phyloP scores from a whole-genome alignment of 2,329 filamentous ascomycete genomes.

The Lomentospora prolificans region DNA sequence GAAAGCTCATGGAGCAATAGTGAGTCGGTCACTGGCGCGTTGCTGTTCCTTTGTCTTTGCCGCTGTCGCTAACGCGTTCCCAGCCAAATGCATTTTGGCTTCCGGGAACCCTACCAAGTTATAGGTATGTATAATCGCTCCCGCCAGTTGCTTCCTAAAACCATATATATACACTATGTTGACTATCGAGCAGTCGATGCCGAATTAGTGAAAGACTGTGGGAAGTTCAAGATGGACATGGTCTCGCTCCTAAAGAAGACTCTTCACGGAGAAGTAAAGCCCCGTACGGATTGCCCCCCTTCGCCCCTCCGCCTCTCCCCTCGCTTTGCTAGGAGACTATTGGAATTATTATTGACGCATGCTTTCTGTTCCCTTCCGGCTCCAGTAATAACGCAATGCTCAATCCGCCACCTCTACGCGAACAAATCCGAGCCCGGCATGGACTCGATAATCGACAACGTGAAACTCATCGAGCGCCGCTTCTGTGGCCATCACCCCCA shows the following conservation, averaged over 20 bases:
- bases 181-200: constrained; percentile 65
- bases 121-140: constrained; percentile 40
- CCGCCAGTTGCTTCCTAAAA: constrained; percentile 9
- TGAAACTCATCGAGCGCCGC: constrained; percentile 66
- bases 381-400: constrained; percentile 72
- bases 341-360: constrained; percentile 11
- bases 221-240: constrained; percentile 85
- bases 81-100: constrained; percentile 49
- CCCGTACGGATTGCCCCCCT: constrained; percentile 42
- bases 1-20: constrained; percentile 90
- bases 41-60: background rate
- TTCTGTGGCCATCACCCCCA: constrained; percentile 69
- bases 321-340: constrained; percentile 12
- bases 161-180: too few relatives aligned
- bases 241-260: constrained; percentile 65
- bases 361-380: too few relatives aligned
- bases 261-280: constrained; percentile 68
- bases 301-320: background rate
- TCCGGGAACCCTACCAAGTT: constrained; percentile 90
- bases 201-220: constrained; percentile 71
- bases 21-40: constrained; percentile 40
- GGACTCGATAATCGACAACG: constrained; percentile 56
- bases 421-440: constrained; percentile 44
- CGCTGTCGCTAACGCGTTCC: background rate
- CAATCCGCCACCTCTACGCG: constrained; percentile 68